Base-by-base conservation (phyloP, 202 grass and related monocot species). In the Digitaria exilis region DNA sequence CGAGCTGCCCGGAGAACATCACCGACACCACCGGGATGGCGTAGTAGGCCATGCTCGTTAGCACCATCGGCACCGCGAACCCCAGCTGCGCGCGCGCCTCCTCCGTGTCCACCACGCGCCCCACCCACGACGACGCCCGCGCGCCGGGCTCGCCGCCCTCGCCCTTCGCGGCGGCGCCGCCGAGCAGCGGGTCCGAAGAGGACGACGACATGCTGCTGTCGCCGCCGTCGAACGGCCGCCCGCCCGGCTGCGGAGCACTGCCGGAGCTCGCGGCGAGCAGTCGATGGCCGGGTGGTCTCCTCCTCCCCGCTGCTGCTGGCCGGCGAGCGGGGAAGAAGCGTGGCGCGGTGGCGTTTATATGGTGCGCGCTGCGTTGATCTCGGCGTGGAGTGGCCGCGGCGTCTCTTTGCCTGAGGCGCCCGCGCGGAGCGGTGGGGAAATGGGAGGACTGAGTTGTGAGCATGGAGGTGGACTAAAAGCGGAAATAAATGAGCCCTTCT, bases 1-100 rank as follows among this genome's bases (percentile, higher is more conserved):
- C 92, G 86, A 97, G 90, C 60, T 97, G 92, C 12, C 95, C 92
- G 55, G 95, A 93, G 86, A 97, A 97, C 95, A 97, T 97, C 37
- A 94, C 92, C 19, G 95, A 94, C 29, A 97, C 75, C 50, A 97
- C 90, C 22, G 92, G 86, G 90, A 94, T 73, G 65, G 31, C 88
- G 78, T 93, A 97, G 90, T 75, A 94, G 15, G 90, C 77, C 88
- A 97, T 89, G 92, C 73, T 97, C 2, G 95, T 94, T 14, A 97
- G 2, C 18, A 97, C 85, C 95, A 97, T 94, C 39, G 95, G 90
- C 76, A 92, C 74, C 31, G 95, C 95, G 70, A 97, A 91, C 73
- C 80, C 13, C 52, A 94, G 66, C 84, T 97, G 95, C 81, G 30
- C 50, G 58, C 86, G 76, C 18, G 95, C 88, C 84, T 97, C 95